Evolutionary conservation across 306 rosid genomes (phyloP).

Genomic region (Trifolium subterraneum): DNA sequence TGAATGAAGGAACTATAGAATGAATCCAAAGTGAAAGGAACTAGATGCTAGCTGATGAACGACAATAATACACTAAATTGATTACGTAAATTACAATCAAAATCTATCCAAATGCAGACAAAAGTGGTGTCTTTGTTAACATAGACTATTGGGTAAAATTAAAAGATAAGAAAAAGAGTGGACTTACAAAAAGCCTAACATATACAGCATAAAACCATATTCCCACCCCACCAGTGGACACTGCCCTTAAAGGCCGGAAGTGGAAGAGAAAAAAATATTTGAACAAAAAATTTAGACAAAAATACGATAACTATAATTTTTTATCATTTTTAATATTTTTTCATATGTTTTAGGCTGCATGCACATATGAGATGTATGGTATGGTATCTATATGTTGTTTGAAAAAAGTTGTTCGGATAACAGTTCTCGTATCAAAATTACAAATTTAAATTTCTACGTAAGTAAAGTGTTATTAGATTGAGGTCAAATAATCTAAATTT

Average conservation of each 20-base stretch:
- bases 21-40: constrained; percentile 38
- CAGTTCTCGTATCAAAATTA: no score
- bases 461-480: no score
- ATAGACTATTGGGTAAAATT: constrained; percentile 58
- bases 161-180: constrained; percentile 36
- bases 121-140: constrained; percentile 52
- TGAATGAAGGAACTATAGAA: constrained; percentile 8
- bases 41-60: constrained; percentile 33
- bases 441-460: no score
- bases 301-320: no score
- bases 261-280: constrained; percentile 22
- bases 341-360: no score
- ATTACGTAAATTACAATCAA: constrained; percentile 45
- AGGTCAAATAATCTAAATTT: no score
- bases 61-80: constrained; percentile 35
- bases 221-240: constrained; percentile 56
- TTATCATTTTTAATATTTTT: no score
- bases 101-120: constrained; percentile 50
- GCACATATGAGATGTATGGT: no score
- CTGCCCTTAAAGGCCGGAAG: constrained; percentile 64
- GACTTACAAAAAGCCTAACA: constrained; percentile 66
- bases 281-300: no score
- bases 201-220: constrained; percentile 53
- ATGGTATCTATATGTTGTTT: no score
- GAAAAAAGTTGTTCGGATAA: no score